Evolutionary conservation across 106 monocot species (phyloP).

Genomic region (Hemerocallis citrina): DNA sequence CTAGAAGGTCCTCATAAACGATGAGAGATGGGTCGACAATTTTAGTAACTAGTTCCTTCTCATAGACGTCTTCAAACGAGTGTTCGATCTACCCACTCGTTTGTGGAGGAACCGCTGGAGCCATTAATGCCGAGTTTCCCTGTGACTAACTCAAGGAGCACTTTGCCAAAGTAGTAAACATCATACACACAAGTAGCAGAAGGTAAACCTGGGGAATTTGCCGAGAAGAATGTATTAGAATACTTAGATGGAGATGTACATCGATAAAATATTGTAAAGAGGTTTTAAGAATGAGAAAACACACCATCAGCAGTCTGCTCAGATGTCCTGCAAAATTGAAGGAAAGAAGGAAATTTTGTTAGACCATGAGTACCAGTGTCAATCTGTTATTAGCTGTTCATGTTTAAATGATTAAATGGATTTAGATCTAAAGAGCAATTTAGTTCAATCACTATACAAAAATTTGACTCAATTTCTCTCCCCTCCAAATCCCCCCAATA

Average conservation of each 20-base stretch:
- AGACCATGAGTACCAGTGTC: too few species aligned
- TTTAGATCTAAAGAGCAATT: too few species aligned
- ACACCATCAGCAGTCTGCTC: too few species aligned
- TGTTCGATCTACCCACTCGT: slow-evolving; percentile 44
- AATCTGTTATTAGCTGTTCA: too few species aligned
- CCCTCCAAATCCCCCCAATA: too few species aligned
- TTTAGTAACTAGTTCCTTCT: slow-evolving; percentile 57
- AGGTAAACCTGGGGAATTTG: slow-evolving; percentile 25
- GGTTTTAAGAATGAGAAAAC: too few species aligned
- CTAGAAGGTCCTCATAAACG: slow-evolving; percentile 67
- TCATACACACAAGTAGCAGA: slow-evolving; percentile 55
- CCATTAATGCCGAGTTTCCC: slow-evolving; percentile 62
- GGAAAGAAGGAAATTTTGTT: too few species aligned
- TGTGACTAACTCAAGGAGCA: slow-evolving; percentile 76
- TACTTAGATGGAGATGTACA: background rate
- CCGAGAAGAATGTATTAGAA: background rate
- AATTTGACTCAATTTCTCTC: too few species aligned
- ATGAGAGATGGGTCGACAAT: slow-evolving; percentile 71
- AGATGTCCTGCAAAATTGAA: too few species aligned
- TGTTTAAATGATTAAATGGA: too few species aligned
- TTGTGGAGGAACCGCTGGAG: slow-evolving; percentile 24
- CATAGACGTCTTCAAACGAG: slow-evolving; percentile 45
- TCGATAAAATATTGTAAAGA: too few species aligned
- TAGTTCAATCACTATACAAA: too few species aligned
- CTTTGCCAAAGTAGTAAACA: slow-evolving; percentile 77